Percentiles rank a stretch among this genome's conserved stretches.
These are phyloP conservation scores for Ophiocordyceps polyrhachis-furcata DNA, from an alignment of 2,329 filamentous ascomycete species.

Conservation along the genomic window DNA sequence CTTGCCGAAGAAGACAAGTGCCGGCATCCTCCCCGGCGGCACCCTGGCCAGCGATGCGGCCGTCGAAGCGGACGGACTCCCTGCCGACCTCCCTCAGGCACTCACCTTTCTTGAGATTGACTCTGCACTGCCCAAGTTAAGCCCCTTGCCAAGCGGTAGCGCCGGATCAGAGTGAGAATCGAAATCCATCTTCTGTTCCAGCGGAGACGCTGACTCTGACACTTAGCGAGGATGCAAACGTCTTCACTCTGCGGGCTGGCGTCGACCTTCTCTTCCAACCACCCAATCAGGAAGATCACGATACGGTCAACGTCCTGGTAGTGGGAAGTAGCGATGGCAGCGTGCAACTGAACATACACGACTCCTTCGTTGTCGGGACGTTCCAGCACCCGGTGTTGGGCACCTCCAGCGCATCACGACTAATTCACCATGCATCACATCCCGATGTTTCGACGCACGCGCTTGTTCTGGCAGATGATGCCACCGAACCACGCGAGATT, in stretches of 20 bases:
- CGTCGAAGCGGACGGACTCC: conserved; percentile 4
- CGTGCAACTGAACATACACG: conserved; percentile 66
- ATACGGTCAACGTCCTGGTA: conserved; percentile 63
- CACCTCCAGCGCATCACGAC: conserved; percentile 10
- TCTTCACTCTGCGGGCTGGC: conserved; percentile 51
- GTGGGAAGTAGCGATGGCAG: conserved; percentile 52
- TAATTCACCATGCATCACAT: conserved; percentile 50
- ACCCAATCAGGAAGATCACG: conserved; percentile 43
- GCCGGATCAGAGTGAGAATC: conserved; percentile 41
- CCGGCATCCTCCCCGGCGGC: conserved; percentile 4
- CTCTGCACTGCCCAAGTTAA: conserved; percentile 56
- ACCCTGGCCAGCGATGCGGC: background rate
- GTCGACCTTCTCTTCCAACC: conserved; percentile 52
- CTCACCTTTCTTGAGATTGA: conserved; percentile 61
- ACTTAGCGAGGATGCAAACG: conserved; percentile 30
- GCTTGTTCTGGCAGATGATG: conserved; percentile 35
- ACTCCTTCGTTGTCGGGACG: conserved; percentile 62
- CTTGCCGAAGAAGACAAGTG: conserved; percentile 7
- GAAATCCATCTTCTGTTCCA: background rate
- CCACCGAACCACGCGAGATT: conserved; percentile 13
- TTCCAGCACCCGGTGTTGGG: conserved; percentile 30
- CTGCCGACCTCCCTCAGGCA: conserved; percentile 47
- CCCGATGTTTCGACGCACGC: conserved; percentile 58
- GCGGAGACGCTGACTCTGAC: conserved; percentile 4
- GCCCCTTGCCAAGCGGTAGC: conserved; percentile 41